Conservation (phyloP, 2,329 filamentous ascomycete genomes). For the Calonectria multiphialidica region DNA sequence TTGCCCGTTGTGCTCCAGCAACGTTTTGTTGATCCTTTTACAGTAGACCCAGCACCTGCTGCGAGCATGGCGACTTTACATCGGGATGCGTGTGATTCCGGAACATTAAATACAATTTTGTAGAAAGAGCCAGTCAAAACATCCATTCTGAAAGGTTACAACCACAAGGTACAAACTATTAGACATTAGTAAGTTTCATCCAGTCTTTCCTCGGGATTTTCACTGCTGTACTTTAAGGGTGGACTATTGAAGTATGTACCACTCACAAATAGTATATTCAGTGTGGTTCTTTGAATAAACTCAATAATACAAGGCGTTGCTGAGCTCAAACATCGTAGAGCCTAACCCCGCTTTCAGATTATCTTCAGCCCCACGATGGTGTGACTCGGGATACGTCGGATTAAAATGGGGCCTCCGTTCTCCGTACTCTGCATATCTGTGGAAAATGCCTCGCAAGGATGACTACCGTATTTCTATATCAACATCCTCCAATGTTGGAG, state of each 20-base stretch:
- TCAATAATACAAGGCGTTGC: neutral
- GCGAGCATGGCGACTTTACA: slow-evolving; percentile 69
- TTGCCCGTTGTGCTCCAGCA: slow-evolving; percentile 65
- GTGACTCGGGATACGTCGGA: neutral
- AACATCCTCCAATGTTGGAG: neutral
- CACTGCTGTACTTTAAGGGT: too few species aligned
- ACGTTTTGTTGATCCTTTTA: slow-evolving; percentile 67
- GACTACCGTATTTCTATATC: neutral
- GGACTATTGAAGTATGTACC: too few species aligned
- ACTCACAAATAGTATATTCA: too few species aligned
- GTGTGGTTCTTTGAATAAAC: neutral
- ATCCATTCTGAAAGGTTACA: neutral
- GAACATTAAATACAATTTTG: slow-evolving; percentile 65
- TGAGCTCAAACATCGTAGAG: neutral
- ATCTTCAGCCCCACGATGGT: neutral
- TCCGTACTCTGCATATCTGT: neutral
- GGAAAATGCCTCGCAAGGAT: neutral
- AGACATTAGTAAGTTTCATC: neutral
- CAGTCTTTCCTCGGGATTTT: too few species aligned
- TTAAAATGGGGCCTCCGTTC: neutral
- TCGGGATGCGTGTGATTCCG: slow-evolving; percentile 55
- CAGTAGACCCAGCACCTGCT: slow-evolving; percentile 68
- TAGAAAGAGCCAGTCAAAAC: slow-evolving; percentile 27
- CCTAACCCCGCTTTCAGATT: neutral
- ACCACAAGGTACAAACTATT: neutral